Evolutionary conservation across 202 grass and related monocot species (phyloP), one percentile per base, ranked within the genome.

Genomic region (Digitaria exilis): DNA sequence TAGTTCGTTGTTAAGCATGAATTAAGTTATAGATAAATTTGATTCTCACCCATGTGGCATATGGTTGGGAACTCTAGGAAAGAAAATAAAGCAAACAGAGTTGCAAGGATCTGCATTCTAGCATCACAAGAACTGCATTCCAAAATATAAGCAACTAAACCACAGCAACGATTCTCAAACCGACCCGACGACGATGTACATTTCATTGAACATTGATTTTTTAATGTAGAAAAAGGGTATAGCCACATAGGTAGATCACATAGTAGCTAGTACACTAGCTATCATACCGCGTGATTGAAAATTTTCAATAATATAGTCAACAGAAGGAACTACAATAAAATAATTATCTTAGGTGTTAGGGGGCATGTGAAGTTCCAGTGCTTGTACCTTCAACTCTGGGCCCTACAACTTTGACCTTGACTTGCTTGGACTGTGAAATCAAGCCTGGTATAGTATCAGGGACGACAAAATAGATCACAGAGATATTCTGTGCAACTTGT

Each of bases 381-480:
- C 18, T 68, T 39, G 42, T 56, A 49, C 48, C 32, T 59, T 76
- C 22, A 76, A 41, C 24, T 65, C 30, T 65, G 19, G 32, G 45
- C 71, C n/a, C 81, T 54, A 65, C 70, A 76, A 66, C 34, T 69
- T 77, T 77, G 82, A 84, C 73, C 28, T 69, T 77, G 50, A 77
- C 73, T 84, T n/a, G n/a, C n/a, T n/a, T 77, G 82, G 73, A 77
- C 82, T 25, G 32, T 65, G 59, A 76, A 67, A 76, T 75, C 69
- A 82, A 10, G 57, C 57, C 29, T 28, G 65, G 37, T 39, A 39
- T 39, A 39, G 32, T 18, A 28, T 75, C 81, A 75, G 45, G 15
- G 58, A 56, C 43, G 58, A 56, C 43, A 43, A 11, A 45, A 68
- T 25, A 56, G 72, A 76, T 76, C 34, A 76, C 48, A 77, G 39